Percentiles rank a stretch among this genome's conserved stretches.
Conservation (phyloP, 805 yeast species). For the Starmerella tilneyi region DNA sequence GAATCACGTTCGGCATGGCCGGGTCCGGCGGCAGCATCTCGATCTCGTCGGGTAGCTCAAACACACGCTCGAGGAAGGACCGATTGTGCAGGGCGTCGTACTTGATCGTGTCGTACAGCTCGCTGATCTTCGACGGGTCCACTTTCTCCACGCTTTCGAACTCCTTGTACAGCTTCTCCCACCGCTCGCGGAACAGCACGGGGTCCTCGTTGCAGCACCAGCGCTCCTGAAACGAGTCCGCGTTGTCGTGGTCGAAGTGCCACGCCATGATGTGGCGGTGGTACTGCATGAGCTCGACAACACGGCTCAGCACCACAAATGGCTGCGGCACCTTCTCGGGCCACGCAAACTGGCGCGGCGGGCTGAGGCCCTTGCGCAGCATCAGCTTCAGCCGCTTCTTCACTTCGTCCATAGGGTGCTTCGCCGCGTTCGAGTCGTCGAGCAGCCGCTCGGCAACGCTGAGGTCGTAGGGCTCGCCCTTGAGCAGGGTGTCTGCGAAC, state of each 20-base stretch:
- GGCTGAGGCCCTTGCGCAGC: slow-evolving; percentile 88
- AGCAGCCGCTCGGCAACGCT: slow-evolving; percentile 78
- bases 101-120: slow-evolving; percentile 95
- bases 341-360: slow-evolving; percentile 98
- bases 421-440: slow-evolving; percentile 97
- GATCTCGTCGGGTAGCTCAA: slow-evolving; percentile 35
- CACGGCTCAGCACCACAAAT: slow-evolving; percentile 82
- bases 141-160: slow-evolving; percentile 88
- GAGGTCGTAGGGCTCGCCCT: slow-evolving; percentile 67
- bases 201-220: slow-evolving; percentile 99
- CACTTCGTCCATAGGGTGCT: slow-evolving; percentile 93
- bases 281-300: slow-evolving; percentile 88
- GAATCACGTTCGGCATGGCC: slow-evolving; percentile 27
- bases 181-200: slow-evolving; percentile 75
- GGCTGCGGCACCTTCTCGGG: slow-evolving; percentile 98
- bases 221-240: slow-evolving; percentile 53
- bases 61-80: slow-evolving; percentile 72
- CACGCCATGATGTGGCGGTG: slow-evolving; percentile 75
- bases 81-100: slow-evolving; percentile 95
- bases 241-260: slow-evolving; percentile 61
- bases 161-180: slow-evolving; percentile 94
- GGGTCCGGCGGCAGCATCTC: slow-evolving; percentile 36
- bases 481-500: slow-evolving; percentile 67
- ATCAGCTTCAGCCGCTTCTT: slow-evolving; percentile 92
- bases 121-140: slow-evolving; percentile 94